Evolutionary conservation across 2,329 filamentous ascomycete genomes (phyloP), one percentile per base, ranked within the genome.

Genomic region (Knufia petricola): DNA sequence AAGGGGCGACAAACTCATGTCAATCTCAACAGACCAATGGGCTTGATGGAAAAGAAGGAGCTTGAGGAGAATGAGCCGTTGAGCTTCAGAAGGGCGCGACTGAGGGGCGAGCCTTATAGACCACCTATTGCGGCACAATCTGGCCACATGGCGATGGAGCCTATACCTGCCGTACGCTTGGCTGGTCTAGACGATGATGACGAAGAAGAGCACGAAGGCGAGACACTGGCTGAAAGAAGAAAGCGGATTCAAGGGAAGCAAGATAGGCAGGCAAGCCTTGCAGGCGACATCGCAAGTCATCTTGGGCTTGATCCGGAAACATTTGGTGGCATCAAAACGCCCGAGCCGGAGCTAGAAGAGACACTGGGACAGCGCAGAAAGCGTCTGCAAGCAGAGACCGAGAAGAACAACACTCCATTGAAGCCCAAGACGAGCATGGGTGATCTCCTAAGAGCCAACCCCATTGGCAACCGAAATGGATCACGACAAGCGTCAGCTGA

Each of bases 41-140:
- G 71, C n/a, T 60, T 74, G 7, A 66, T 74, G 60, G 69, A 94
- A 61, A 81, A 79, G 58, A 81, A 87, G 40, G 84, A 94, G 51
- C 69, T 92, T 55, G 92, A 98, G 63, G 92, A 98, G 60, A 92
- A 88, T 48, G 92, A 96, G 63, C 89, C 92, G 0, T 71, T 95
- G 17, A 88, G 84, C 59, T 76, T 76, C 32, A 82, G 89, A 2
- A 80, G 86, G 41, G 84, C 83, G 34, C 77, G 89, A 49, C 73
- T 95, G 4, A 76, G 82, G 37, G 86, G 85, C 31, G 73, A 76
- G 37, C 66, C 67, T 0, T 63, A 68, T 4, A 51, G 53, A 3
- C 57, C 58, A 8, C 56, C 56, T 10, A 44, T 50, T 36, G 63
- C 2, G 57, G 63, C n/a, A 63, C 59, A 48, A 63, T 63, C 4